Evolutionary conservation across 2,329 filamentous ascomycete species (phyloP).

Genomic region (Colletotrichum sp.): DNA sequence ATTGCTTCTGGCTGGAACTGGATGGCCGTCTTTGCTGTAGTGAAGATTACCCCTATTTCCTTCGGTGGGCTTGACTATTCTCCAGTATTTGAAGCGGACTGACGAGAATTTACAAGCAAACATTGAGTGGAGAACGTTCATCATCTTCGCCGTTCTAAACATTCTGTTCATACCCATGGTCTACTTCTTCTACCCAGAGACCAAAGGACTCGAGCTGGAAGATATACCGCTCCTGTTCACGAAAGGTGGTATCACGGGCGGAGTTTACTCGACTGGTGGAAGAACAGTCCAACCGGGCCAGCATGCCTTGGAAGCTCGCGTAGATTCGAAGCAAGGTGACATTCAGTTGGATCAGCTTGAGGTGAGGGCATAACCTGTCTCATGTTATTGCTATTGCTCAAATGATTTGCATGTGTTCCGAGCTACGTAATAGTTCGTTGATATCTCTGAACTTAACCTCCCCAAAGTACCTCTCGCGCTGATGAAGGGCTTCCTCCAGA

Average conservation of each 20-base stretch:
- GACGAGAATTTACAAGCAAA: not conserved
- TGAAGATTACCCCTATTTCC: not conserved
- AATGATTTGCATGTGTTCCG: not conserved
- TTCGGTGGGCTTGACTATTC: not conserved
- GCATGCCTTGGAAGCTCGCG: not conserved
- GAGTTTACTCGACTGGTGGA: not conserved
- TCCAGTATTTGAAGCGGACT: not conserved
- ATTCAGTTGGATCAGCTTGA: not conserved
- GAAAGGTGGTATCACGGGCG: not conserved
- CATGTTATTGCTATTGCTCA: not conserved
- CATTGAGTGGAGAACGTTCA: not conserved
- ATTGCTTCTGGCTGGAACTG: not conserved
- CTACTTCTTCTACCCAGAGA: slow-evolving; percentile 27
- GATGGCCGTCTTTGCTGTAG: not conserved
- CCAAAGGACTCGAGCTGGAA: slow-evolving; percentile 27
- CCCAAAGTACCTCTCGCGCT: not conserved
- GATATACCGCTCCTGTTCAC: slow-evolving; percentile 29
- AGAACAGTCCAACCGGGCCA: not conserved
- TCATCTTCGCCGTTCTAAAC: slow-evolving; percentile 40
- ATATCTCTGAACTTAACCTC: not conserved
- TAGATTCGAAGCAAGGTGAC: not conserved
- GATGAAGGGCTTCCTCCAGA: not conserved
- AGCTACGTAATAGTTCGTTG: not conserved
- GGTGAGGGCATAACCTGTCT: not conserved
- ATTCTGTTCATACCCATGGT: slow-evolving; percentile 38